phyloP scores from a whole-genome alignment of 2,329 filamentous ascomycete genomes.

The Colletotrichum salicis region DNA sequence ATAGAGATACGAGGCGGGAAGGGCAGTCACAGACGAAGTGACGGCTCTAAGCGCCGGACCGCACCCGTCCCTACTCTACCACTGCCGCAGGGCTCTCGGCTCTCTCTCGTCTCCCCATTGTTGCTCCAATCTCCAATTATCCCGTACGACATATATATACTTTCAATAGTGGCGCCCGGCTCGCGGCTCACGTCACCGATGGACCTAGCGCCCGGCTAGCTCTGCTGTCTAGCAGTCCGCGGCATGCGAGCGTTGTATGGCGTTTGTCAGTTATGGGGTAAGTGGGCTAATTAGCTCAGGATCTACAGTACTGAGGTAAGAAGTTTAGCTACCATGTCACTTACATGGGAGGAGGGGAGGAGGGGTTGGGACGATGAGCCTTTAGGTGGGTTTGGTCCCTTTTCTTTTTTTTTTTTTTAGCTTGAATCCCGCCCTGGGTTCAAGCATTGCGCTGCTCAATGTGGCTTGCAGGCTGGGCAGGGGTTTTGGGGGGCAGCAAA shows the following conservation, averaged over 20 bases:
- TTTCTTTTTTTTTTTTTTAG: not conserved
- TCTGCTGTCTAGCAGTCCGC: not conserved
- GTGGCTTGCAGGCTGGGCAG: not conserved
- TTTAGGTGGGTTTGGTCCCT: no score
- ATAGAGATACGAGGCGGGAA: not conserved
- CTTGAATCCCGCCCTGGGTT: not conserved
- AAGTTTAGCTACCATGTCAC: not conserved
- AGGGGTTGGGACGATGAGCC: no score
- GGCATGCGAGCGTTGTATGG: not conserved
- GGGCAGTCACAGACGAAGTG: not conserved
- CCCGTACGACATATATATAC: not conserved
- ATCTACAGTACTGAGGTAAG: not conserved
- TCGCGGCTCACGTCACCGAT: not conserved
- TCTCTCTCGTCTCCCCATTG: no score
- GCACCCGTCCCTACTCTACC: not conserved
- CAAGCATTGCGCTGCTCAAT: not conserved
- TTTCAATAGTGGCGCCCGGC: conserved; percentile 3
- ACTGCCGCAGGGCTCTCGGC: not conserved
- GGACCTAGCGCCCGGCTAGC: not conserved
- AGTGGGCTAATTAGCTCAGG: not conserved
- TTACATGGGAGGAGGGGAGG: no score
- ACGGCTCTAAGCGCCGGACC: not conserved
- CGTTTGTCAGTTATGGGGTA: not conserved
- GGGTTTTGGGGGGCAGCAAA: not conserved
- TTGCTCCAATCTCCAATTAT: not conserved